Percentiles rank a stretch among this genome's conserved stretches.
These are phyloP conservation scores for Candida lessepsii DNA, from an alignment of 805 yeast species.

Conservation along the genomic window DNA sequence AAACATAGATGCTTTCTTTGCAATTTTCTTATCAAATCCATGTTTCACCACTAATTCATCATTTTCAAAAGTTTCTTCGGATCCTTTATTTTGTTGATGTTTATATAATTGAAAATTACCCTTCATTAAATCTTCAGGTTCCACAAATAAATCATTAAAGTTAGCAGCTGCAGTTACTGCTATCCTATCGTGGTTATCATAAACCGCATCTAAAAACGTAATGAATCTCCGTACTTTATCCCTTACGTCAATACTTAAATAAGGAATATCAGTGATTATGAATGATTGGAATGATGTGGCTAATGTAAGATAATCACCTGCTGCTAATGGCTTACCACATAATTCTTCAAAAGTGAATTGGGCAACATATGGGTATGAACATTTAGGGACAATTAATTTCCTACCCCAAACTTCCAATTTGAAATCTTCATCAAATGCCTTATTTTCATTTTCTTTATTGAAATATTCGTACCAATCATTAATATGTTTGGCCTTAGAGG, in stretches of 20 bases:
- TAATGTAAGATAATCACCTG: slow-evolving; percentile 88
- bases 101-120: slow-evolving; percentile 46
- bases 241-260: slow-evolving; percentile 69
- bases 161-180: slow-evolving; percentile 90
- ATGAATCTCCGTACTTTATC: slow-evolving; percentile 89
- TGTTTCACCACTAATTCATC: slow-evolving; percentile 70
- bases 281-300: slow-evolving; percentile 75
- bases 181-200: slow-evolving; percentile 82
- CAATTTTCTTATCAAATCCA: slow-evolving; percentile 72
- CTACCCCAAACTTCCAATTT: slow-evolving; percentile 83
- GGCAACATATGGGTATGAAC: slow-evolving; percentile 79
- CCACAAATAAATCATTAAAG: slow-evolving; percentile 81
- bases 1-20: slow-evolving; percentile 72
- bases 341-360: slow-evolving; percentile 83
- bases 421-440: slow-evolving; percentile 21
- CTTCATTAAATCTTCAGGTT: slow-evolving; percentile 60
- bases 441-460: slow-evolving; percentile 52
- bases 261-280: slow-evolving; percentile 92
- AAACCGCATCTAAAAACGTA: slow-evolving; percentile 92
- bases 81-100: slow-evolving; percentile 38
- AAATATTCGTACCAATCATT: slow-evolving; percentile 79
- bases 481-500: slow-evolving; percentile 59
- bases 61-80: slow-evolving; percentile 42
- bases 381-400: slow-evolving; percentile 66
- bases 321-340: slow-evolving; percentile 85